Base-by-base conservation (phyloP, 2,329 filamentous ascomycete species). In the Ilyonectria destructans region DNA sequence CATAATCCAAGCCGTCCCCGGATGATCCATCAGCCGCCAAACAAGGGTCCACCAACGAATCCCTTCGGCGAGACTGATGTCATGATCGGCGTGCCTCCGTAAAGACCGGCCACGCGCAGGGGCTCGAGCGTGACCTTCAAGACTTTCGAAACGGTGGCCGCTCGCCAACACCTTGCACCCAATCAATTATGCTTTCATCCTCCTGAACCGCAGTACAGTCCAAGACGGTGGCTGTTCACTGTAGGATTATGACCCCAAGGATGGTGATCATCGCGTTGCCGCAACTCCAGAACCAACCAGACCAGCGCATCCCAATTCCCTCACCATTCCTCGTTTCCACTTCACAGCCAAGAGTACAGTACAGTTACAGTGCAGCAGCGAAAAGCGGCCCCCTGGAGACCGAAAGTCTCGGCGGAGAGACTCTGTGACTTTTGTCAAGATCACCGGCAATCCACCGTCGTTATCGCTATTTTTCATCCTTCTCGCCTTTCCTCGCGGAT, bases 61-160 rank as follows among this genome's bases (percentile, higher is more conserved):
- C 58, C 69, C 54, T 67, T 70, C 69, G 69, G 71, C 68, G 70
- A 62, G 68, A 69, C 70, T 79, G 77, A 79, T 79, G 77, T 79
- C 77, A 79, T 78, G 75, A 79, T 79, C 77, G 77, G 67, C 77
- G 72, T 46, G 26, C 49, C 66, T 68, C 67, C 63, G 70, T 51
- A 65, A 62, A 57, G 48, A 45, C 63, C 56, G 65, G 69, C 64
- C 69, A 49, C 45, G 55, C 59, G 9, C 48, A 60, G 45, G 63
- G 59, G 54, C 61, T 37, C 48, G 55, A 57, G 45, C 45, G 51
- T 9, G 46, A 10, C 35, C 67, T 64, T 57, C 62, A 54, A 58
- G 59, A 56, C 48, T 65, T 51, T 58, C 61, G 46, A 74, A 75
- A 76, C 67, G 68, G 70, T 72, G 70, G 72, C 64, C 72, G 60